A percentile compares a stretch with the other conserved stretches of the same genome.
Conservation (phyloP, 2,329 filamentous ascomycete genomes). For the Fusarium sulawesiense region DNA sequence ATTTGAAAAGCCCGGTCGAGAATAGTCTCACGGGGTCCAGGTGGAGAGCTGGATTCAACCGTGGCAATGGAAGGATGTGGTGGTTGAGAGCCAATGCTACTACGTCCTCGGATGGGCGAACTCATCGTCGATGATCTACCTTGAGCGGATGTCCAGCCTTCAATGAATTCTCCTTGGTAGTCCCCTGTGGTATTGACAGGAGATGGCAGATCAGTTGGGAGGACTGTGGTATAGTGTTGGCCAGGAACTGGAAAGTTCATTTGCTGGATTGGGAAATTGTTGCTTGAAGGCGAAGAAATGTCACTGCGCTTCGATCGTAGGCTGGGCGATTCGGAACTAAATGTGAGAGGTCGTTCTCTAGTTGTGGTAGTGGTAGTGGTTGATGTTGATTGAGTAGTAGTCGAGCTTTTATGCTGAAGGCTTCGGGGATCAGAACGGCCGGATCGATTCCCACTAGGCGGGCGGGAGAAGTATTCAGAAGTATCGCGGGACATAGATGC, state of each 20-base stretch:
- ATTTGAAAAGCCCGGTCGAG: slow-evolving; percentile 75
- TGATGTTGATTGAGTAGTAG: slow-evolving; percentile 60
- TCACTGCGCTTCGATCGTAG: slow-evolving; percentile 72
- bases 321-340: slow-evolving; percentile 69
- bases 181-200: slow-evolving; percentile 66
- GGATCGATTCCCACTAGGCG: slow-evolving; percentile 57
- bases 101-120: slow-evolving; percentile 66
- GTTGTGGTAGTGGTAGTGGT: slow-evolving; percentile 57
- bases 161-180: slow-evolving; percentile 66
- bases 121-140: slow-evolving; percentile 68
- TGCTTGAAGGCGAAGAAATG: slow-evolving; percentile 68
- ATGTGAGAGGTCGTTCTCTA: slow-evolving; percentile 62
- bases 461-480: slow-evolving; percentile 57
- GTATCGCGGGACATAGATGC: slow-evolving; percentile 55
- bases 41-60: slow-evolving; percentile 60
- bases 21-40: slow-evolving; percentile 70
- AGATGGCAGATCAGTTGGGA: slow-evolving; percentile 67
- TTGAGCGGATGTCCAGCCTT: slow-evolving; percentile 70
- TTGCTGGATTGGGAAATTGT: slow-evolving; percentile 55
- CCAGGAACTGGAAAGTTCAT: slow-evolving; percentile 54
- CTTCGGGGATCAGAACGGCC: slow-evolving; percentile 49
- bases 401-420: slow-evolving; percentile 62
- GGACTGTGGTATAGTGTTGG: slow-evolving; percentile 63
- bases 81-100: slow-evolving; percentile 65
- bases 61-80: slow-evolving; percentile 54